Conservation (phyloP, 345 rosid genomes). For the Brassica cretica region DNA sequence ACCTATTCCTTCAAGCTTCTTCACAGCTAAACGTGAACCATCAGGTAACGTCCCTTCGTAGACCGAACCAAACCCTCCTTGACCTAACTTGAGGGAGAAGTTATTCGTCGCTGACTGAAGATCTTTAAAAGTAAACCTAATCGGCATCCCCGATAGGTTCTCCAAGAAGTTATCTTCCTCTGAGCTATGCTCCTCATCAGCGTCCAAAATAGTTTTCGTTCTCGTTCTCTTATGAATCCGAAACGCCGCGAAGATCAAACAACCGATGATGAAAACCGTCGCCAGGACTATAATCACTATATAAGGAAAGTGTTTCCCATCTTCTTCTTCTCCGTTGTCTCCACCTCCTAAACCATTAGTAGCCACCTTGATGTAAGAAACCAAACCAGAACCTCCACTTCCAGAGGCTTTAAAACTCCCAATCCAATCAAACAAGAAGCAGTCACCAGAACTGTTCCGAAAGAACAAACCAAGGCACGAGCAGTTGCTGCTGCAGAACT, state of each 20-base stretch:
- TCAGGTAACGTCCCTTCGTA: constrained; percentile 73
- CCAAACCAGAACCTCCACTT: constrained; percentile 39
- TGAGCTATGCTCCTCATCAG: constrained; percentile 45
- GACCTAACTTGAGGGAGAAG: constrained; percentile 82
- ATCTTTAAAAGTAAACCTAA: constrained; percentile 67
- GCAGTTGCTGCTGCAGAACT: constrained; percentile 64
- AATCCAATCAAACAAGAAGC: constrained; percentile 68
- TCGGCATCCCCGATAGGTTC: constrained; percentile 74
- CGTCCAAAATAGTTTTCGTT: constrained; percentile 43
- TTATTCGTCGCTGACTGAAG: constrained; percentile 76
- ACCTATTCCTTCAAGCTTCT: constrained; percentile 90
- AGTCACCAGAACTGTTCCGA: constrained; percentile 61
- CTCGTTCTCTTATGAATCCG: constrained; percentile 43
- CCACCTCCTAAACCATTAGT: constrained; percentile 26
- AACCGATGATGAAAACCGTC: constrained; percentile 50
- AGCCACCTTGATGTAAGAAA: constrained; percentile 63
- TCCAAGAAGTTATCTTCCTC: constrained; percentile 83
- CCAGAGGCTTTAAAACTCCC: constrained; percentile 62
- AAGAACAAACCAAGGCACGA: constrained; percentile 77
- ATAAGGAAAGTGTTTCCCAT: constrained; percentile 48
- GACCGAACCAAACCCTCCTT: constrained; percentile 94
- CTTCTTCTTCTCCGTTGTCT: constrained; percentile 39
- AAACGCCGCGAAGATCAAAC: constrained; percentile 51
- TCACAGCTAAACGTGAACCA: constrained; percentile 81
- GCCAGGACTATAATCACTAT: constrained; percentile 54